Evolutionary conservation across 2,329 filamentous ascomycete genomes (phyloP).

Genomic region (Volutella citrinella): DNA sequence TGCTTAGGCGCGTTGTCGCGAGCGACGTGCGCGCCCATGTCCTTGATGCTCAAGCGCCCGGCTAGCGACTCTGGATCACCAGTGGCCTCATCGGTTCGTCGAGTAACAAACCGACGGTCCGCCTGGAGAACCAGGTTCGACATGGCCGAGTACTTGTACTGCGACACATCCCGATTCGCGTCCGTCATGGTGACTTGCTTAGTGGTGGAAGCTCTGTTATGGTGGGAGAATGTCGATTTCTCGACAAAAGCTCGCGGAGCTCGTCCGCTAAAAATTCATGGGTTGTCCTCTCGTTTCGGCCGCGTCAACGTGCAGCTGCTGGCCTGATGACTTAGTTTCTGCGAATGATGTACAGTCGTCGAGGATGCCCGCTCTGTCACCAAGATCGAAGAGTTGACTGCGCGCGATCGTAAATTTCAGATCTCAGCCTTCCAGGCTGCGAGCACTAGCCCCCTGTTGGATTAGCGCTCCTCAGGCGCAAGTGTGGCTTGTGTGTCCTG

Average conservation of each 20-base stretch:
- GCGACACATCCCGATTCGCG: constrained; percentile 78
- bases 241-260: constrained; percentile 37
- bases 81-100: constrained; percentile 90
- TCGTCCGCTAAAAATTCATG: constrained; percentile 32
- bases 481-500: constrained; percentile 16
- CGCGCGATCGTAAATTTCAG: constrained; percentile 37
- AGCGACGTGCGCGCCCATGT: constrained; percentile 86
- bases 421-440: constrained; percentile 24
- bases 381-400: constrained; percentile 13
- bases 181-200: constrained; percentile 63
- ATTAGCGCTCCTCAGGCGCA: constrained; percentile 7
- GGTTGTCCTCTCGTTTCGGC: constrained; percentile 20
- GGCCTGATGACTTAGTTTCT: constrained; percentile 17
- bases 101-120: constrained; percentile 91
- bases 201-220: constrained; percentile 20
- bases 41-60: constrained; percentile 85
- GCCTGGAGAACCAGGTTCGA: constrained; percentile 99
- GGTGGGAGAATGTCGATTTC: constrained; percentile 31
- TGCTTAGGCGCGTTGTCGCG: constrained; percentile 78
- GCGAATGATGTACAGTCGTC: constrained; percentile 23
- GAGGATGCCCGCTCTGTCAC: constrained; percentile 17
- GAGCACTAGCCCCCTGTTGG: constrained; percentile 10
- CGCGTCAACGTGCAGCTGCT: constrained; percentile 12
- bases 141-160: constrained; percentile 99
- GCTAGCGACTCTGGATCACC: constrained; percentile 97